Evolutionary conservation across 2,329 filamentous ascomycete genomes (phyloP), one percentile per base, ranked within the genome.

Genomic region (Pseudodiploospora longispora): DNA sequence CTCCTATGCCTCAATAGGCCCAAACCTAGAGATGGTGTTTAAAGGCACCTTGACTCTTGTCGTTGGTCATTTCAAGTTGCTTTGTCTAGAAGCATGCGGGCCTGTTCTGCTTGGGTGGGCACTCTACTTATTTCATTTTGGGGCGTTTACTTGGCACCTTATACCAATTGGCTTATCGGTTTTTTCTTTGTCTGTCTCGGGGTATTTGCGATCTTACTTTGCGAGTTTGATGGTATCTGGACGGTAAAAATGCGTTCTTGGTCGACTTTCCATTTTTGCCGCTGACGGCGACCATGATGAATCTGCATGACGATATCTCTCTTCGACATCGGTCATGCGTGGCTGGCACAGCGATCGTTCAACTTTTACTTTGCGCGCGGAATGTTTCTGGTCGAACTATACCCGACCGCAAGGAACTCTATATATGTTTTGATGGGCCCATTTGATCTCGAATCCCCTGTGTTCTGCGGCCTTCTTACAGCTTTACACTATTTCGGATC

Each of bases 301-400:
- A 71, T 70, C 63, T 74, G 67, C 72, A 78, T 76, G 72, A 76
- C 71, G 70, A 76, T 70, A 68, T 61, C 62, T 66, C 62, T 62
- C 57, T 64, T 67, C 62, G 65, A 65, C 66, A 64, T 71, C 69
- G 70, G 71, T 76, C 71, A 70, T 76, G 71, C 71, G 62, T 75
- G 74, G 77, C 75, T 71, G 72, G 76, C 68, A 78, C 75, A 76
- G 70, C 72, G 72, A 74, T 75, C 67, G 64, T 70, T 62, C 57
- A 62, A 46, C 36, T 54, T 54, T 60, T 67, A 59, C 53, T 51
- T 55, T 61, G 37, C 50, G 46, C 38, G 41, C 40, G 38, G 42
- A 39, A 29, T 41, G 19, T 19, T 50, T 48, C 47, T 47, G 35
- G 47, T 52, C 44, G 10, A 19, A 19, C 19, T 44, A 39, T 44